Conservation (phyloP, 1,284 basidiomycete species). For the Peniophora sp. region DNA sequence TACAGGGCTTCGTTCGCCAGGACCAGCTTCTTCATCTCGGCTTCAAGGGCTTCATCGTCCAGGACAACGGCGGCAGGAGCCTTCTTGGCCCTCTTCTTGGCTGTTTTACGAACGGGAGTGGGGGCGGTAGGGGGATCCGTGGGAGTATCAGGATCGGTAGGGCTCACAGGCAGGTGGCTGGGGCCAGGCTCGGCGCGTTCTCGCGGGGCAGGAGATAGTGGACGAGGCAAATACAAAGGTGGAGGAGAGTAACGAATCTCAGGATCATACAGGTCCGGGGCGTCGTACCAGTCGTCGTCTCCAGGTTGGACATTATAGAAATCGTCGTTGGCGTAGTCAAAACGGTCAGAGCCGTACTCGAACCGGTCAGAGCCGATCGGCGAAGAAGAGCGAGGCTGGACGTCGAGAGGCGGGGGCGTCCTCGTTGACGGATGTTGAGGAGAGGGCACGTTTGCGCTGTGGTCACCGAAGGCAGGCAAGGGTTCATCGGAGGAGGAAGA, state of each 20-base stretch:
- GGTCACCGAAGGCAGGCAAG: constrained; percentile 2
- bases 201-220: too few species aligned
- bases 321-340: too few species aligned
- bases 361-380: background rate
- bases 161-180: too few species aligned
- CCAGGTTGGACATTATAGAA: too few species aligned
- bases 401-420: constrained; percentile 6
- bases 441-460: constrained; percentile 20
- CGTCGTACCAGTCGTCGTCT: too few species aligned
- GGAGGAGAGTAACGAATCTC: too few species aligned
- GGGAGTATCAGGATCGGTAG: too few species aligned
- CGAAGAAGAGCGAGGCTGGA: constrained; percentile 2
- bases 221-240: too few species aligned
- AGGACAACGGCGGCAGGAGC: constrained; percentile 18
- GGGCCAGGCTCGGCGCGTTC: too few species aligned
- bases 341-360: background rate
- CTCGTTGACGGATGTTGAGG: constrained; percentile 6
- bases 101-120: too few species aligned
- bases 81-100: constrained; percentile 7
- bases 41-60: constrained; percentile 22
- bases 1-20: constrained; percentile 37
- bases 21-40: constrained; percentile 34
- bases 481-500: background rate
- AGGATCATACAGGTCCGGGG: too few species aligned
- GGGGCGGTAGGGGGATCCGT: too few species aligned